Percentiles rank a stretch among this genome's conserved stretches.
These are phyloP conservation scores for Thuidium tamariscinum DNA, from an alignment of 225 moss, liverwort and hornwort species.

Conservation along the genomic window DNA sequence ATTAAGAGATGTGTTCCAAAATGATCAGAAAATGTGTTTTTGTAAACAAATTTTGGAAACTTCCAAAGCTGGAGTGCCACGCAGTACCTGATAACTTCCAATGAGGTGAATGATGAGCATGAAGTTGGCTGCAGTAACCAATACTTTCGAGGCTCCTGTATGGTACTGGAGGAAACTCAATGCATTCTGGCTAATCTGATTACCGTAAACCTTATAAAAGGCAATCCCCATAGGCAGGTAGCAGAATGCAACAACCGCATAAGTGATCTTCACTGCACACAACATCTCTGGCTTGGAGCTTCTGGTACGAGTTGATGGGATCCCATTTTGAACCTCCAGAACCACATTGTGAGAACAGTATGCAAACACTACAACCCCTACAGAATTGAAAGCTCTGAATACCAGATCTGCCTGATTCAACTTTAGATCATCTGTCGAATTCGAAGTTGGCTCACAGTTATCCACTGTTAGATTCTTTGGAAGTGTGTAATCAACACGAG, in stretches of 20 bases:
- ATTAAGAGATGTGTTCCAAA: neutral
- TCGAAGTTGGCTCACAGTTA: neutral
- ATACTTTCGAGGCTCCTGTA: neutral
- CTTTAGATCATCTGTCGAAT: too few species aligned
- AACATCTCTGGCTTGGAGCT: neutral
- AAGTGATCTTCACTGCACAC: neutral
- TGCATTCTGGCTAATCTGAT: neutral
- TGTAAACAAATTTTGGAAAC: too few species aligned
- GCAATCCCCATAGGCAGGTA: neutral
- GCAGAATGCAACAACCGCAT: neutral
- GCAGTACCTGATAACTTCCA: neutral
- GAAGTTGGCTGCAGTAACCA: neutral
- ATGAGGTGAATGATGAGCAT: neutral
- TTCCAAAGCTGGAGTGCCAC: neutral
- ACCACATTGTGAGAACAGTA: neutral
- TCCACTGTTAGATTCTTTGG: neutral
- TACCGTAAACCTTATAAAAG: neutral
- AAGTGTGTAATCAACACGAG: neutral
- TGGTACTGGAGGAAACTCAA: neutral
- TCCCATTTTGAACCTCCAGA: neutral
- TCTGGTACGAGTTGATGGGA: neutral
- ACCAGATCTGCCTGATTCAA: neutral
- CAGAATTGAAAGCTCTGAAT: neutral
- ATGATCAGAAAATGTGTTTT: neutral
- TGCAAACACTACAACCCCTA: neutral